phyloP scores from a whole-genome alignment of 257 asterid species.

The Ehretia macrophylla region DNA sequence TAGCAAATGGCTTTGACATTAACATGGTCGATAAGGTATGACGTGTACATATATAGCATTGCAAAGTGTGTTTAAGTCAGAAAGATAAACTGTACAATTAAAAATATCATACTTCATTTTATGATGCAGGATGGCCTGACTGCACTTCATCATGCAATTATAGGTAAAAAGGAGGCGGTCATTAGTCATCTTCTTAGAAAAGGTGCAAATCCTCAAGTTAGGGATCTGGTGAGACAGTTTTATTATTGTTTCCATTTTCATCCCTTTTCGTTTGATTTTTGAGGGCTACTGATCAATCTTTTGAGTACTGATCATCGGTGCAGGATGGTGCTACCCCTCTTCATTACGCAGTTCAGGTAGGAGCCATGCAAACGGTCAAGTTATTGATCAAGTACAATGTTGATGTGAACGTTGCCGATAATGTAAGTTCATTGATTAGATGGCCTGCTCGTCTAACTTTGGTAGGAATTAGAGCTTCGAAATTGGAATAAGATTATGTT shows the following conservation, averaged over 20 bases:
- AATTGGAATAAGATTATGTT: background rate
- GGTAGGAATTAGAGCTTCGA: background rate
- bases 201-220: conserved; percentile 77
- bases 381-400: conserved; percentile 76
- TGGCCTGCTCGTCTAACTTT: background rate
- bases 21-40: conserved; percentile 59
- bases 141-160: conserved; percentile 82
- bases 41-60: background rate
- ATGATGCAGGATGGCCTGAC: conserved; percentile 74
- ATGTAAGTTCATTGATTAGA: conserved; percentile 38
- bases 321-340: conserved; percentile 91
- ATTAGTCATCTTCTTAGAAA: conserved; percentile 89
- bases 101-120: background rate
- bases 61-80: background rate
- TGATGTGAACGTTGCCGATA: conserved; percentile 80
- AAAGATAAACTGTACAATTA: background rate
- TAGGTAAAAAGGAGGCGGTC: conserved; percentile 86
- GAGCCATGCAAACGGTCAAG: conserved; percentile 85
- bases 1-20: conserved; percentile 47
- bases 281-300: conserved; percentile 3
- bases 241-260: background rate
- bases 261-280: conserved; percentile 4
- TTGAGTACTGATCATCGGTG: conserved; percentile 2
- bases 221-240: conserved; percentile 55
- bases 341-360: conserved; percentile 94